A percentile compares a stretch with the other conserved stretches of the same genome.
Conservation (phyloP, 768 basidiomycete species). For the Mycena pura region DNA sequence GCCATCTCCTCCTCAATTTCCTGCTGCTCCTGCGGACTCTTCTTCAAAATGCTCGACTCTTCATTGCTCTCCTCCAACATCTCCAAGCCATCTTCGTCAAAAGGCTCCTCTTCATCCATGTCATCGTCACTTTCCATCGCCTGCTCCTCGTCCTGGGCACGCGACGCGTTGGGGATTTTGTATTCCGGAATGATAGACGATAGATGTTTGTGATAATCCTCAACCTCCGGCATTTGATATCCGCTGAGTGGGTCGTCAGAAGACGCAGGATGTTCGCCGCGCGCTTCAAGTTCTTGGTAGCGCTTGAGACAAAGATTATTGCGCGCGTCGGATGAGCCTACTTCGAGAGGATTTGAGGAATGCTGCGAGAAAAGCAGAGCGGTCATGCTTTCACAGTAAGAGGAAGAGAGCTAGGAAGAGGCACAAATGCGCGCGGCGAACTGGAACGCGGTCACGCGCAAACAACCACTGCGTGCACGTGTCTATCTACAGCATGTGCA, state of each 20-base stretch:
- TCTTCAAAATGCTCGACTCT: slow-evolving; percentile 62
- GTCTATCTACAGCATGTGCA: no score
- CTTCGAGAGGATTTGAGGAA: slow-evolving; percentile 78
- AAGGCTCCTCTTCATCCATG: slow-evolving; percentile 37
- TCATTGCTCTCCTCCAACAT: slow-evolving; percentile 58
- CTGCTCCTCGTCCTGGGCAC: slow-evolving; percentile 52
- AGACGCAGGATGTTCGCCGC: slow-evolving; percentile 38
- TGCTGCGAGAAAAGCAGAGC: slow-evolving; percentile 59
- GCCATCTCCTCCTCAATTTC: slow-evolving; percentile 82
- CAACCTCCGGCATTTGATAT: slow-evolving; percentile 46
- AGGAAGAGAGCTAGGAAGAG: background rate
- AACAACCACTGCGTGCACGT: no score
- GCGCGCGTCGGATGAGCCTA: slow-evolving; percentile 63
- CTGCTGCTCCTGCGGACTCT: slow-evolving; percentile 68
- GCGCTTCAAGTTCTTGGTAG: slow-evolving; percentile 39
- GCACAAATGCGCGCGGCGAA: background rate
- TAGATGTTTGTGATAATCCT: slow-evolving; percentile 59
- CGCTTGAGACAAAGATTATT: slow-evolving; percentile 53
- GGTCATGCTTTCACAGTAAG: background rate
- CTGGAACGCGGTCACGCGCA: slow-evolving; percentile 13
- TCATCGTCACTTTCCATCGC: slow-evolving; percentile 59
- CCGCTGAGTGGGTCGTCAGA: slow-evolving; percentile 61
- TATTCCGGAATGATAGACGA: slow-evolving; percentile 46
- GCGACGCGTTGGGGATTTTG: slow-evolving; percentile 20
- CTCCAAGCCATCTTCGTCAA: slow-evolving; percentile 41